Base-by-base conservation (phyloP, 345 rosid species). In the Eucalyptus erythrocorys region DNA sequence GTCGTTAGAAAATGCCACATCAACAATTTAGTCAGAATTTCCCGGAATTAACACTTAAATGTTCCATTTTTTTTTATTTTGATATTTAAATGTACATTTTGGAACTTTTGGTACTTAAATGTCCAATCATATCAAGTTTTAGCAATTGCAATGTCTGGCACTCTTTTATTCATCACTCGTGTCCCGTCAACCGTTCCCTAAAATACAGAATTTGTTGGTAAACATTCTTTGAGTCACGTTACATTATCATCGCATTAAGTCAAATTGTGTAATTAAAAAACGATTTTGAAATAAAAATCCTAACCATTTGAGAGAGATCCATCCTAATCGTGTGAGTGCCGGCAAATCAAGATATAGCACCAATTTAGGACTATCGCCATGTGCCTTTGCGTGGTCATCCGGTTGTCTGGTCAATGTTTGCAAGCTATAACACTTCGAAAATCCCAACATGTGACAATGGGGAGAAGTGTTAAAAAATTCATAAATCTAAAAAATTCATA, bases 101-200 rank as follows among this genome's bases (percentile, higher is more conserved):
- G 22, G 0, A 50, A 50, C 8, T 17, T 17, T 50, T 50, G 22
- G 8, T 0, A 50, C 22, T 50, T 50, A 16, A 50, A 50, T 50
- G 0, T 50, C 53, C 2, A 50, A 16, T 50, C 1, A 4, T 50
- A 0, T 50, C 53, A 50, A 50, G 3, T 50, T 50, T 50, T 17
- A 8, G 4, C 22, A 50, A 8, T 50, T 50, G 22, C 3, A 0
- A 4, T 50, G 1, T 17, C 0, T 50, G 0, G 22, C 55, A 50
- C 4, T 50, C 22, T 50, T 50, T 50, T 16, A 50, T 50, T 59
- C 68, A 27, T 59, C 32, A 27, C 16, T 30, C 1, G 1, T 4
- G n/a, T 27, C 68, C 16, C 4, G 8, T 1, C 7, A 5, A 32
- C n/a, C 19, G 1, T 30, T 61, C 16, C 34, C 34, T 61, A 13